A percentile compares a stretch with the other conserved stretches of the same genome.
These are phyloP conservation scores for Arachis monticola DNA, from an alignment of 331 rosid species.

Conservation along the genomic window DNA sequence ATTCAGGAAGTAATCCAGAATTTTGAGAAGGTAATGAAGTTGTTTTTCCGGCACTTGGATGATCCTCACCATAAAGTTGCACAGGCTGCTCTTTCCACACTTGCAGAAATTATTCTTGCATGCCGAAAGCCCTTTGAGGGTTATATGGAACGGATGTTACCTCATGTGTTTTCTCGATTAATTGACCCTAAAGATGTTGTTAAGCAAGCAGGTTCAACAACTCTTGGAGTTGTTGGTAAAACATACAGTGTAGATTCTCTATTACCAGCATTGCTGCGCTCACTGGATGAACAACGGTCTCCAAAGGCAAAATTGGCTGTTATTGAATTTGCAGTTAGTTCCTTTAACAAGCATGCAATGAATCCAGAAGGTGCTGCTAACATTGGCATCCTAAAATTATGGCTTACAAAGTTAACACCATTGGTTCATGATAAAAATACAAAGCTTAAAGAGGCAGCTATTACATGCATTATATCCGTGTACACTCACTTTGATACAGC, in stretches of 20 bases:
- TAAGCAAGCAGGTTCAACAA: conserved; percentile 83
- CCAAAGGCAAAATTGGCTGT: conserved; percentile 99
- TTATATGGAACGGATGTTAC: conserved; percentile 93
- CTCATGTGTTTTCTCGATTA: conserved; percentile 96
- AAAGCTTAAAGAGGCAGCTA: conserved; percentile 93
- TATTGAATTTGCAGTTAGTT: conserved; percentile 84
- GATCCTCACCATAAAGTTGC: conserved; percentile 99
- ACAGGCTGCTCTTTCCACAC: conserved; percentile 96
- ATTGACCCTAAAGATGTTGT: conserved; percentile 98
- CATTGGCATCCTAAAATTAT: conserved; percentile 86
- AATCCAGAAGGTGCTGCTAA: conserved; percentile 87
- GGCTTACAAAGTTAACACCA: conserved; percentile 94
- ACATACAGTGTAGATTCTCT: conserved; percentile 88
- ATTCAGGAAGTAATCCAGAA: conserved; percentile 85
- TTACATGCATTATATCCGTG: conserved; percentile 91
- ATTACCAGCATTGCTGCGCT: conserved; percentile 91
- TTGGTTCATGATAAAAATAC: conserved; percentile 87
- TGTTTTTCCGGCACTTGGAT: conserved; percentile 97
- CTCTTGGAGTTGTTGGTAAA: conserved; percentile 85
- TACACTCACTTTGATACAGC: conserved; percentile 91
- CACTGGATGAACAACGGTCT: conserved; percentile 96
- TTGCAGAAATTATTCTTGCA: conserved; percentile 84
- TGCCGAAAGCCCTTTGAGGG: conserved; percentile 94
- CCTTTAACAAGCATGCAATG: conserved; percentile 83
- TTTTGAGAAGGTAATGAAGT: conserved; percentile 99